Percentiles rank a stretch among this genome's conserved stretches.
phyloP scores from a whole-genome alignment of 495 filamentous ascomycete species.

The Lasiosphaeria hispida region DNA sequence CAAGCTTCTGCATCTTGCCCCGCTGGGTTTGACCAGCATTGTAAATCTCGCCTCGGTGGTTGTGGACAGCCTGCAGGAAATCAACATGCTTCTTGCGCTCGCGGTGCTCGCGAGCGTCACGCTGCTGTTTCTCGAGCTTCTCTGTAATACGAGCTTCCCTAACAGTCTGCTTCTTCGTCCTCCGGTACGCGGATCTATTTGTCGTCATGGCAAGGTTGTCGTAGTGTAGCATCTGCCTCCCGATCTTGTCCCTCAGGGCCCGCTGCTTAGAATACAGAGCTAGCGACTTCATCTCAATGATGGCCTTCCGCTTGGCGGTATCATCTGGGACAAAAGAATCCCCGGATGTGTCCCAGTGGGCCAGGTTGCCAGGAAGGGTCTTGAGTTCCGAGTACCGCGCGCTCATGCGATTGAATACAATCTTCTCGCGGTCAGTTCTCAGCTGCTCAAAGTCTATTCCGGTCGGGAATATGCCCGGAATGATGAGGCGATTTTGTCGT shows the following conservation, averaged over 20 bases:
- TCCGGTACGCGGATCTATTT: conserved; percentile 81
- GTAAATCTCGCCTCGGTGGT: conserved; percentile 54
- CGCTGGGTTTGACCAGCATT: conserved; percentile 38
- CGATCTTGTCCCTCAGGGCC: conserved; percentile 76
- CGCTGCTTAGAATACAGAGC: conserved; percentile 81
- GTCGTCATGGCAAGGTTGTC: conserved; percentile 94
- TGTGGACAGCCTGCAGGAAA: conserved; percentile 67
- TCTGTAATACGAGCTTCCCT: conserved; percentile 97
- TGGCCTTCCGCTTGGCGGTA: conserved; percentile 78
- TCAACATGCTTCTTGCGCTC: conserved; percentile 96
- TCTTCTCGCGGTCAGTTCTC: conserved; percentile 78
- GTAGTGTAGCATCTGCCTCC: conserved; percentile 84
- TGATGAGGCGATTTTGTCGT: conserved; percentile 67
- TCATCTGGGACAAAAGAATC: conserved; percentile 73
- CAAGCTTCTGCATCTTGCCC: conserved; percentile 75
- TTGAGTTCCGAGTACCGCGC: conserved; percentile 81
- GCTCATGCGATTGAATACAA: conserved; percentile 84
- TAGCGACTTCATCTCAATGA: conserved; percentile 90
- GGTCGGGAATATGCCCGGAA: conserved; percentile 82
- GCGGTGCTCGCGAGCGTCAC: conserved; percentile 85
- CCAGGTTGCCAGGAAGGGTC: conserved; percentile 74
- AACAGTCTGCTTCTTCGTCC: conserved; percentile 93
- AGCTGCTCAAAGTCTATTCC: conserved; percentile 83
- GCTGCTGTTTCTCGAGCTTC: conserved; percentile 97
- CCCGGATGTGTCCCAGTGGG: conserved; percentile 75